Evolutionary conservation across 345 rosid species (phyloP).

Genomic region (Psidium friedrichsthalianum): DNA sequence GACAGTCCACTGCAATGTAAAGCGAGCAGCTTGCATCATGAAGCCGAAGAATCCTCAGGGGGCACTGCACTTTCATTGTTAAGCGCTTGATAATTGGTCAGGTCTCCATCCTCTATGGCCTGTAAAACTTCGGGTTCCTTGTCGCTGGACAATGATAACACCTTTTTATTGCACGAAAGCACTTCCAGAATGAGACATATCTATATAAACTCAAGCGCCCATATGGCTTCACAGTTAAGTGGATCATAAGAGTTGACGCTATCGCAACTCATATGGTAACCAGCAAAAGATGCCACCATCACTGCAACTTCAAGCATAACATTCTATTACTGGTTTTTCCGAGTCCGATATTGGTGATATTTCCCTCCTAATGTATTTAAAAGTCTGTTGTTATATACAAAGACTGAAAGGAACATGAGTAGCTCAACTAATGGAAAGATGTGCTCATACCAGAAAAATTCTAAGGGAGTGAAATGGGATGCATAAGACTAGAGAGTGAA

Average conservation of each 20-base stretch:
- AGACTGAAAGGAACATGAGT: neutral
- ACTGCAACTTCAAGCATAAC: neutral
- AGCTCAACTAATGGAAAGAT: neutral
- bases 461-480: neutral
- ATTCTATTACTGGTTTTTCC: neutral
- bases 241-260: neutral
- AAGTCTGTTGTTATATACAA: neutral
- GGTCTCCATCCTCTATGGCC: slow-evolving; percentile 1
- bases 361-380: neutral
- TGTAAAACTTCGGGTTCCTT: slow-evolving; percentile 5
- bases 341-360: neutral
- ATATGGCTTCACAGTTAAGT: neutral
- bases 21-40: neutral
- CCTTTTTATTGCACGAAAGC: neutral
- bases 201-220: neutral
- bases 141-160: slow-evolving; percentile 3
- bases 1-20: neutral
- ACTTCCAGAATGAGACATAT: neutral
- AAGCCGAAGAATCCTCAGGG: neutral
- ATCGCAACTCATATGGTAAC: neutral
- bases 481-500: neutral
- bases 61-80: slow-evolving; percentile 4
- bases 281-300: neutral
- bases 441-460: neutral
- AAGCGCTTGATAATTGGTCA: slow-evolving; percentile 12